These are phyloP conservation scores for Linnemannia elongata DNA, from an alignment of 192 early-diverging fungal species.

Conservation along the genomic window DNA sequence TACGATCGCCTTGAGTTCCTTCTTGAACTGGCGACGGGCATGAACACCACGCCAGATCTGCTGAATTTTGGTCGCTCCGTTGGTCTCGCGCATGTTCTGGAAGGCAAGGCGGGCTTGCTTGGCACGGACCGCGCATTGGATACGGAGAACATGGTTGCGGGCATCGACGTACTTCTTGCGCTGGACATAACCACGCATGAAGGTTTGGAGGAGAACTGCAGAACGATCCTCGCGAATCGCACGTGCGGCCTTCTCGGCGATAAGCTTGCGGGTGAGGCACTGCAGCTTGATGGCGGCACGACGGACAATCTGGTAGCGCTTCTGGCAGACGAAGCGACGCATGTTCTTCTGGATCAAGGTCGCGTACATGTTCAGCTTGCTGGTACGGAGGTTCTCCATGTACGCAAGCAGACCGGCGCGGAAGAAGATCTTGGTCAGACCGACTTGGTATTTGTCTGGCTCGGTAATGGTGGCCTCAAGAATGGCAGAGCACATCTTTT, in stretches of 20 bases:
- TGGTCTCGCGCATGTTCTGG: constrained; percentile 66
- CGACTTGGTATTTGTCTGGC: constrained; percentile 93
- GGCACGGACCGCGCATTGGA: constrained; percentile 80
- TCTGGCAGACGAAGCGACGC: constrained; percentile 75
- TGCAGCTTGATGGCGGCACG: constrained; percentile 78
- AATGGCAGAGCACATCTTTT: constrained; percentile 72
- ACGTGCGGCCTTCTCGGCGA: constrained; percentile 68
- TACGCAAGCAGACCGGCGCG: constrained; percentile 93
- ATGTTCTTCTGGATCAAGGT: constrained; percentile 92
- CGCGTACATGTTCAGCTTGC: constrained; percentile 85
- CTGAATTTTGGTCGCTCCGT: constrained; percentile 87
- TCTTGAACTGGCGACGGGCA: constrained; percentile 72
- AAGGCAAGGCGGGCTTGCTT: constrained; percentile 74
- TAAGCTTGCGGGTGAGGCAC: constrained; percentile 69
- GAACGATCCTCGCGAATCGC: constrained; percentile 74
- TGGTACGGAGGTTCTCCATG: constrained; percentile 90
- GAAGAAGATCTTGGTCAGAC: constrained; percentile 98
- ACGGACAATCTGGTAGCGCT: constrained; percentile 69
- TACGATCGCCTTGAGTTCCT: constrained; percentile 69
- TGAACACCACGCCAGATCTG: constrained; percentile 73
- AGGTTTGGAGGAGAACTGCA: constrained; percentile 82
- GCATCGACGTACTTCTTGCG: constrained; percentile 60
- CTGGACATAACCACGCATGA: constrained; percentile 75
- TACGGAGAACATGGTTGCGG: constrained; percentile 66
- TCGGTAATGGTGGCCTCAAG: constrained; percentile 78